A percentile compares a stretch with the other conserved stretches of the same genome.
These are phyloP conservation scores for Leccinellum albellum DNA, from an alignment of 768 basidiomycete species.

Conservation along the genomic window DNA sequence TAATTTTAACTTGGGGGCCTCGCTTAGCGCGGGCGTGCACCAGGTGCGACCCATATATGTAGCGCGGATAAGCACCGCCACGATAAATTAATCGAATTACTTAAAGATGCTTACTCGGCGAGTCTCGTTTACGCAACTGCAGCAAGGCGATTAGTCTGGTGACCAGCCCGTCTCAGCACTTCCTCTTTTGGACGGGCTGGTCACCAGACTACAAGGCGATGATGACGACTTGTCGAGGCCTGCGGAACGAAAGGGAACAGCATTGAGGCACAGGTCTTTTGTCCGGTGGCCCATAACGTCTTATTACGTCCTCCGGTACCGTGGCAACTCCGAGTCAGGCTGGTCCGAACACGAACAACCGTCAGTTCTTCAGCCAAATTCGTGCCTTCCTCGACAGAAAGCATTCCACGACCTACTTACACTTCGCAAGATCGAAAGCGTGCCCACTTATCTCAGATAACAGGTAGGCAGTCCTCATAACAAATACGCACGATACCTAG, in stretches of 20 bases:
- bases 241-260: constrained; percentile 79
- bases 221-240: constrained; percentile 74
- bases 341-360: constrained; percentile 62
- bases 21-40: constrained; percentile 56
- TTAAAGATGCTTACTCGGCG: too few relatives aligned
- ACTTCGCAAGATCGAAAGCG: constrained; percentile 92
- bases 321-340: constrained; percentile 76
- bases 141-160: constrained; percentile 76
- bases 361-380: constrained; percentile 94
- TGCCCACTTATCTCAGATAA: constrained; percentile 86
- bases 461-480: constrained; percentile 36
- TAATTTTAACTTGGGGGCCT: neutral
- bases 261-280: constrained; percentile 82
- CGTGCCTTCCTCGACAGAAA: constrained; percentile 92
- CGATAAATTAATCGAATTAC: too few relatives aligned
- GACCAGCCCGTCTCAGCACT: too few relatives aligned
- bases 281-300: constrained; percentile 59
- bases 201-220: too few relatives aligned
- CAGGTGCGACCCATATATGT: too few relatives aligned
- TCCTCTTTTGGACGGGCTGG: too few relatives aligned
- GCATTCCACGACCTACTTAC: constrained; percentile 94
- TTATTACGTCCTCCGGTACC: constrained; percentile 39
- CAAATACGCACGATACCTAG: neutral
- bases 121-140: constrained; percentile 88
- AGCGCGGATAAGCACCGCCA: too few relatives aligned